Evolutionary conservation across 192 early-diverging fungal genomes (phyloP).

Genomic region (Podila epicladia): DNA sequence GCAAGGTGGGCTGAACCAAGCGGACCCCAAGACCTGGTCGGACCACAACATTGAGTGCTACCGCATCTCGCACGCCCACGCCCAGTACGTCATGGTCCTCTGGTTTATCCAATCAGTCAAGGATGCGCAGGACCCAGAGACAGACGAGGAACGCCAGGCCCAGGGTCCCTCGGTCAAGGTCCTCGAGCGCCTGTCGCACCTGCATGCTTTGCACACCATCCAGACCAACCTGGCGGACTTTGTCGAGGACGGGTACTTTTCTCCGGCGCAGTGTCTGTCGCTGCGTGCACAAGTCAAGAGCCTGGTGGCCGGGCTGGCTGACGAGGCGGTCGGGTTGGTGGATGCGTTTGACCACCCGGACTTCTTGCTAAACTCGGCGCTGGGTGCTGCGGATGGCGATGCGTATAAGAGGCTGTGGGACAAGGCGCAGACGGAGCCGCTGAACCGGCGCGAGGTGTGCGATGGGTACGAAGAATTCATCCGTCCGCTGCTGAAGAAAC

Average conservation of each 20-base stretch:
- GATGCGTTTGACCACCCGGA: slow-evolving; percentile 84
- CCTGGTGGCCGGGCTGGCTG: slow-evolving; percentile 62
- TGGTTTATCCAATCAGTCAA: slow-evolving; percentile 53
- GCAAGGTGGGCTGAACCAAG: slow-evolving; percentile 16
- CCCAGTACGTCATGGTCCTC: slow-evolving; percentile 58
- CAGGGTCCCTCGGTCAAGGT: slow-evolving; percentile 17
- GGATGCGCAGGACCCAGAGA: slow-evolving; percentile 26
- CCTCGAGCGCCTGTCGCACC: slow-evolving; percentile 38
- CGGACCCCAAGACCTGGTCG: slow-evolving; percentile 33
- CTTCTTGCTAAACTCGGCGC: slow-evolving; percentile 74
- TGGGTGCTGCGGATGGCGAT: slow-evolving; percentile 80
- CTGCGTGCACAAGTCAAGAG: slow-evolving; percentile 43
- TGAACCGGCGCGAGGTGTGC: slow-evolving; percentile 28
- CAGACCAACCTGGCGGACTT: slow-evolving; percentile 50
- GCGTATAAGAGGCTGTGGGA: slow-evolving; percentile 70
- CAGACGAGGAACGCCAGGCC: slow-evolving; percentile 19
- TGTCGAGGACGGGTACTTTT: slow-evolving; percentile 45
- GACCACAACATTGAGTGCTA: slow-evolving; percentile 59
- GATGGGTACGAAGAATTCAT: slow-evolving; percentile 37
- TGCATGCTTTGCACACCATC: slow-evolving; percentile 51
- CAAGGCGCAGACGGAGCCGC: slow-evolving; percentile 34
- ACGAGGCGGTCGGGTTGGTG: slow-evolving; percentile 79
- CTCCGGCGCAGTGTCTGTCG: slow-evolving; percentile 22
- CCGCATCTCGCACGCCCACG: slow-evolving; percentile 60
- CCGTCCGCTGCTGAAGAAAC: slow-evolving; percentile 23